These are phyloP conservation scores for Rhododendron griersonianum DNA, from an alignment of 148 eudicot genomes.

Conservation along the genomic window DNA sequence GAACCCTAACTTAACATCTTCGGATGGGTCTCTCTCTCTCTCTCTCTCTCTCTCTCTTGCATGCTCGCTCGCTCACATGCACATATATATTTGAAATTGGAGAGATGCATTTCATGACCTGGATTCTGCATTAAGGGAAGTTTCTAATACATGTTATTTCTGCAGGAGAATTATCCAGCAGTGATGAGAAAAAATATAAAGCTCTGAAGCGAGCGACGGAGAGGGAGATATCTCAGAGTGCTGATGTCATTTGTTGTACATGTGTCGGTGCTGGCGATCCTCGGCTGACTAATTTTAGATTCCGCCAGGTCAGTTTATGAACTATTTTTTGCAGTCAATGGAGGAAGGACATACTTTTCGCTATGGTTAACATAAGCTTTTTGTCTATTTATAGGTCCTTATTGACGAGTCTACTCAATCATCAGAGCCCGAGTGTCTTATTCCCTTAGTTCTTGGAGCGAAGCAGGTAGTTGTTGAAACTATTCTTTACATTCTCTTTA, in stretches of 20 bases:
- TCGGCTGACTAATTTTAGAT: slow-evolving; percentile 87
- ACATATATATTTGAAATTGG: no score
- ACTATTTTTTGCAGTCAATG: not conserved
- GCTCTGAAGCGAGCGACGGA: slow-evolving; percentile 97
- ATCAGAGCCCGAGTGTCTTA: slow-evolving; percentile 94
- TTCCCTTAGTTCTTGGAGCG: slow-evolving; percentile 93
- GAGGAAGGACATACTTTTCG: not conserved
- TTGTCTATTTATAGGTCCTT: slow-evolving; percentile 55
- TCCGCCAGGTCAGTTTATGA: slow-evolving; percentile 66
- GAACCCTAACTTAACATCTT: no score
- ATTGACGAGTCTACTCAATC: slow-evolving; percentile 98
- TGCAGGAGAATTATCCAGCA: slow-evolving; percentile 91
- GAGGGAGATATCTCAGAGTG: slow-evolving; percentile 99
- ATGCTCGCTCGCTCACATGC: no score
- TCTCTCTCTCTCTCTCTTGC: no score
- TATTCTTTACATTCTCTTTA: no score
- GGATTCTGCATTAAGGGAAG: not conserved
- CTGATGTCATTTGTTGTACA: slow-evolving; percentile 97
- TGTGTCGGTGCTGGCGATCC: slow-evolving; percentile 99
- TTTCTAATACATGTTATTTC: not conserved
- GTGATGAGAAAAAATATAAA: slow-evolving; percentile 97
- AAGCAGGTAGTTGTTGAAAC: slow-evolving; percentile 61
- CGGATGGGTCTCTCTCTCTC: no score
- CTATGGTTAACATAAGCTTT: slow-evolving; percentile 6
- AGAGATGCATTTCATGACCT: not conserved